phyloP scores from a whole-genome alignment of 345 rosid genomes.

The Aquilaria malaccensis region DNA sequence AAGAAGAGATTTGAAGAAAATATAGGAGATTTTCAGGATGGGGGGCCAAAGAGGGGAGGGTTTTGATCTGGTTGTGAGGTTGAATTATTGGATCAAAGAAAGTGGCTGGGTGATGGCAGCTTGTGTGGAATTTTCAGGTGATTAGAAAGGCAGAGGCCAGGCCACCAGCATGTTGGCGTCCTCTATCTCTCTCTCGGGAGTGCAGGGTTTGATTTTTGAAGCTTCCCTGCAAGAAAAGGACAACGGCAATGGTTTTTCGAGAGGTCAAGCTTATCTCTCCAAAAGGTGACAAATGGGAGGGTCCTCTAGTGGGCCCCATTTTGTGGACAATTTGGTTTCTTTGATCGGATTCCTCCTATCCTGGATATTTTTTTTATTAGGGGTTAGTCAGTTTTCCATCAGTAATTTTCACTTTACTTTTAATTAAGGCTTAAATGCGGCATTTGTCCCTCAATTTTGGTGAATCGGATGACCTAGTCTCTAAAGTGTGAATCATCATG shows the following conservation, averaged over 20 bases:
- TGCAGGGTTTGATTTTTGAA: slow-evolving; percentile 2
- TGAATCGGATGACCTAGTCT: too few species aligned
- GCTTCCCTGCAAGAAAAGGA: slow-evolving; percentile 4
- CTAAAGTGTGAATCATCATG: too few species aligned
- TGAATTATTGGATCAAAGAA: slow-evolving; percentile 26
- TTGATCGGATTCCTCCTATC: slow-evolving; percentile 1
- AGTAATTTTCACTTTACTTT: neutral
- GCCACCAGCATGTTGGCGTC: slow-evolving; percentile 30
- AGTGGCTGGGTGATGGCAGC: slow-evolving; percentile 20
- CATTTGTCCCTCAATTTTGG: too few species aligned
- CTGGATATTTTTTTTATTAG: slow-evolving; percentile 20
- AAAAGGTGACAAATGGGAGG: slow-evolving; percentile 17
- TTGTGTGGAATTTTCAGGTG: slow-evolving; percentile 16
- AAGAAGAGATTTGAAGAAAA: neutral
- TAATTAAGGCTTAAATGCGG: too few species aligned
- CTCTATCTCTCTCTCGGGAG: slow-evolving; percentile 22
- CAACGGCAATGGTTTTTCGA: neutral
- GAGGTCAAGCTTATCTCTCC: slow-evolving; percentile 25
- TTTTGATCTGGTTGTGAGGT: neutral
- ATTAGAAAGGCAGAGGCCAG: neutral
- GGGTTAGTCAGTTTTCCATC: slow-evolving; percentile 13
- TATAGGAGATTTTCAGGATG: neutral
- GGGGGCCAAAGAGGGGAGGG: neutral
- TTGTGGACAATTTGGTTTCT: slow-evolving; percentile 11
- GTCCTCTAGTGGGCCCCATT: slow-evolving; percentile 32